Conservation (phyloP, 257 asterid genomes). For the Rhazya stricta region DNA sequence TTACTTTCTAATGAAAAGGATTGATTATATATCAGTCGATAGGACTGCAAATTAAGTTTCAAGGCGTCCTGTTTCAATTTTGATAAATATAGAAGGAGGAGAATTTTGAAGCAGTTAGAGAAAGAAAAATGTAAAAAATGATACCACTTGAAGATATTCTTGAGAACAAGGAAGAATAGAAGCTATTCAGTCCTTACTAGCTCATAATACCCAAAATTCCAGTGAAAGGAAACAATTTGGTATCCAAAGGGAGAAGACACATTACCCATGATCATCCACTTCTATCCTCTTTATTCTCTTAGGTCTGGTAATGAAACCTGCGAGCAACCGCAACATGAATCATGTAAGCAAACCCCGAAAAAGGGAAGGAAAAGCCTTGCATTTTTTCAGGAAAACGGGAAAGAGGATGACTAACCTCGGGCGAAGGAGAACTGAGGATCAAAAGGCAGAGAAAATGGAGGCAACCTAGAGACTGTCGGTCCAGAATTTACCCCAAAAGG, state of each 20-base stretch:
- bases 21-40: neutral
- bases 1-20: neutral
- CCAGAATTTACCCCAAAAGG: slow-evolving; percentile 22
- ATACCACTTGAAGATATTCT: neutral
- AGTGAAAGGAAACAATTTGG: neutral
- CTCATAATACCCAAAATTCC: neutral
- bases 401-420: slow-evolving; percentile 36
- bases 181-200: neutral
- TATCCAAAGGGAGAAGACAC: neutral
- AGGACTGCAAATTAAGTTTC: neutral
- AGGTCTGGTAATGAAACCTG: slow-evolving; percentile 75
- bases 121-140: neutral
- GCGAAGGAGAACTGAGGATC: slow-evolving; percentile 34
- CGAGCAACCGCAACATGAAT: slow-evolving; percentile 17
- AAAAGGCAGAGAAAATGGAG: slow-evolving; percentile 24
- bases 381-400: too few species aligned
- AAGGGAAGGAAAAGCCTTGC: neutral
- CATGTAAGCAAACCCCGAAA: too few species aligned
- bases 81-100: neutral
- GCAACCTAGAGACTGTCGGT: slow-evolving; percentile 19
- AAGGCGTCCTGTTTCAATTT: neutral
- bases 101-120: neutral
- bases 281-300: slow-evolving; percentile 49
- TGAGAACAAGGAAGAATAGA: neutral
- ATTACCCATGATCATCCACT: slow-evolving; percentile 77